Conservation (phyloP, 23 red algal species). For the Gracilaria domingensis region DNA sequence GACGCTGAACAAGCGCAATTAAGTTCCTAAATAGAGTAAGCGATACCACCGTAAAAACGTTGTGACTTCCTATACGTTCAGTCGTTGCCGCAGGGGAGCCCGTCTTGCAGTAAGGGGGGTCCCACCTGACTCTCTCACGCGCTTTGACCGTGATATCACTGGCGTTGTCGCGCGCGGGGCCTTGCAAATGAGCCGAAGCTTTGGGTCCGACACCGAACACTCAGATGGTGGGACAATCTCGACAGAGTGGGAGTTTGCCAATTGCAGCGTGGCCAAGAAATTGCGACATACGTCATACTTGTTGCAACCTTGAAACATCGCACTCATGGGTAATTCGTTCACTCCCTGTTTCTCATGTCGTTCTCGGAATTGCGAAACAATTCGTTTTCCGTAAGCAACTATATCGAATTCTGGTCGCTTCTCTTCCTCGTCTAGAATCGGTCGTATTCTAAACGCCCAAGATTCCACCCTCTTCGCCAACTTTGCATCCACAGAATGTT, state of each 20-base stretch:
- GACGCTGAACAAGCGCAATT: constrained; percentile 6
- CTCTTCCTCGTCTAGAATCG: constrained; percentile 68
- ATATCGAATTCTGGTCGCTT: constrained; percentile 67
- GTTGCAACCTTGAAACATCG: neutral
- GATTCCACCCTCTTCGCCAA: constrained; percentile 50
- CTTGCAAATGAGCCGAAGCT: neutral
- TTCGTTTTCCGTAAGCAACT: constrained; percentile 22
- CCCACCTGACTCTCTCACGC: constrained; percentile 4
- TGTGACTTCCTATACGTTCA: neutral
- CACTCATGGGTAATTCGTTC: constrained; percentile 11
- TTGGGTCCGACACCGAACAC: constrained; percentile 44
- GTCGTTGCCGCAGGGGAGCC: constrained; percentile 32
- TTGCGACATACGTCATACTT: constrained; percentile 71
- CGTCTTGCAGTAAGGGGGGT: constrained; percentile 28
- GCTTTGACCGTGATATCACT: constrained; percentile 42
- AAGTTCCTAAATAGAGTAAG: constrained; percentile 9
- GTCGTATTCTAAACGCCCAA: constrained; percentile 60
- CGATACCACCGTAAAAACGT: neutral
- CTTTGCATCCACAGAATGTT: constrained; percentile 52
- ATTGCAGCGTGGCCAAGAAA: constrained; percentile 77
- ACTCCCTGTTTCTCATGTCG: neutral
- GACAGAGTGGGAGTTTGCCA: constrained; percentile 52
- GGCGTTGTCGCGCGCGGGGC: neutral
- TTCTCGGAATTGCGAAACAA: constrained; percentile 27
- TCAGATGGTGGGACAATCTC: constrained; percentile 41